Evolutionary conservation across 2,329 filamentous ascomycete genomes (phyloP).

Genomic region (Zelopaecilomyces penicillatus): DNA sequence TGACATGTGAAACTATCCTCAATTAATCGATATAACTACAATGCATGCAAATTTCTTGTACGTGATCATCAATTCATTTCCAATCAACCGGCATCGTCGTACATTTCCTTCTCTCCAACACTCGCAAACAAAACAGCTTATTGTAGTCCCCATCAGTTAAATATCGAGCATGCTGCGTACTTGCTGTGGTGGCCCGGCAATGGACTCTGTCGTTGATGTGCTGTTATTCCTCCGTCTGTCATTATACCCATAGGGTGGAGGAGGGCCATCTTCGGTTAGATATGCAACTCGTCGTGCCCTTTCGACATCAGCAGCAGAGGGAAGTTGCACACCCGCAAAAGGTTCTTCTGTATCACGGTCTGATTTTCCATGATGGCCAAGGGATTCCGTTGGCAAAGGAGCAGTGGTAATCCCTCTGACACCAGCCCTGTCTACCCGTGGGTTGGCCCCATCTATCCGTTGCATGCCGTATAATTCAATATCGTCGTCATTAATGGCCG

Average conservation of each 20-base stretch:
- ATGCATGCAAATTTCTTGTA: no score
- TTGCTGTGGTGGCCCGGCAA: conserved; percentile 42
- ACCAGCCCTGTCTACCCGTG: conserved; percentile 23
- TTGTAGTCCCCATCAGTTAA: conserved; percentile 16
- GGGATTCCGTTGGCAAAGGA: conserved; percentile 12
- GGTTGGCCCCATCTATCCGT: conserved; percentile 17
- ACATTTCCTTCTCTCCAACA: background rate
- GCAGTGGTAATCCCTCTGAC: conserved; percentile 17
- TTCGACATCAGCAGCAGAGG: conserved; percentile 24
- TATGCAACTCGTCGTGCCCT: conserved; percentile 29
- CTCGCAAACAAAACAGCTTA: no score
- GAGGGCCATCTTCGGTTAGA: conserved; percentile 36
- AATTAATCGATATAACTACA: no score
- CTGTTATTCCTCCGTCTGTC: conserved; percentile 34
- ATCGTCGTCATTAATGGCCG: conserved; percentile 20
- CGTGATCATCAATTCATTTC: no score
- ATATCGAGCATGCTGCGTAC: conserved; percentile 52
- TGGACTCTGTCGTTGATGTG: conserved; percentile 37
- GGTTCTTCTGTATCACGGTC: conserved; percentile 36
- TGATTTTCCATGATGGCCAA: conserved; percentile 32
- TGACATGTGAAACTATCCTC: no score
- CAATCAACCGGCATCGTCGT: no score
- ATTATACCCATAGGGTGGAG: conserved; percentile 30
- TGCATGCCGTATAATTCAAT: conserved; percentile 32
- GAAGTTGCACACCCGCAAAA: conserved; percentile 42